Percentiles rank a stretch among this genome's conserved stretches.
Evolutionary conservation across 495 filamentous ascomycete genomes (phyloP).

Genomic region (Penicillium cataractarum): DNA sequence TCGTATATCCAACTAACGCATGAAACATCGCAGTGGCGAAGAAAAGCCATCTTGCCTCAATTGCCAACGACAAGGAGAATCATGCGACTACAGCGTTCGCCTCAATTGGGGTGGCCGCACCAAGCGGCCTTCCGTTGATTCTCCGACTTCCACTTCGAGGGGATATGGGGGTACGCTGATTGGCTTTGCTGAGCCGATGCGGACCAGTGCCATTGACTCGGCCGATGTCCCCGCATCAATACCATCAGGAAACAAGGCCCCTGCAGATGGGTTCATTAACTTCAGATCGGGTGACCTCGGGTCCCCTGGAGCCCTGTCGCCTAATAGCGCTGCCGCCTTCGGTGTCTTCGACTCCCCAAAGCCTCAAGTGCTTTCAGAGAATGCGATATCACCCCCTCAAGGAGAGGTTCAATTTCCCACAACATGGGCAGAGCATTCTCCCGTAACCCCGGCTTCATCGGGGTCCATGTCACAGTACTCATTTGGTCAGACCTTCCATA

Average conservation of each 20-base stretch:
- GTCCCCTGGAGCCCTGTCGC: slow-evolving; percentile 23
- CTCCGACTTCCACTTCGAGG: slow-evolving; percentile 40
- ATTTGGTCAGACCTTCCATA: slow-evolving; percentile 28
- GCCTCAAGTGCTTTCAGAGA: slow-evolving; percentile 29
- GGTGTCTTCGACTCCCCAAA: slow-evolving; percentile 35
- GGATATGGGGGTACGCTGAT: slow-evolving; percentile 30
- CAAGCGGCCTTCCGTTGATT: slow-evolving; percentile 45
- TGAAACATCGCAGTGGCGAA: slow-evolving; percentile 57
- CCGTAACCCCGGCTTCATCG: slow-evolving; percentile 20
- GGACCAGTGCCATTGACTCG: slow-evolving; percentile 13
- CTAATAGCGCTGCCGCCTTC: slow-evolving; percentile 16
- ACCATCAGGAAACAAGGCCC: slow-evolving; percentile 10
- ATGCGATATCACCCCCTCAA: slow-evolving; percentile 24
- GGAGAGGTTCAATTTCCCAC: slow-evolving; percentile 22
- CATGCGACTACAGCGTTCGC: slow-evolving; percentile 84
- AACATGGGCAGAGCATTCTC: slow-evolving; percentile 33
- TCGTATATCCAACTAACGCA: not conserved
- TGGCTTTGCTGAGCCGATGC: slow-evolving; percentile 22
- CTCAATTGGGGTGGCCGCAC: slow-evolving; percentile 81
- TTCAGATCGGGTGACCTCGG: slow-evolving; percentile 16
- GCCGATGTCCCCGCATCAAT: slow-evolving; percentile 15
- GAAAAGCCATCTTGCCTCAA: slow-evolving; percentile 78
- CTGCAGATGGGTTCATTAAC: slow-evolving; percentile 25
- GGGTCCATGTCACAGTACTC: slow-evolving; percentile 24
- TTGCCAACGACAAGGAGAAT: slow-evolving; percentile 74